Evolutionary conservation across 306 rosid species (phyloP), one percentile per base, ranked within the genome.

Genomic region (Arachis hypogaea): DNA sequence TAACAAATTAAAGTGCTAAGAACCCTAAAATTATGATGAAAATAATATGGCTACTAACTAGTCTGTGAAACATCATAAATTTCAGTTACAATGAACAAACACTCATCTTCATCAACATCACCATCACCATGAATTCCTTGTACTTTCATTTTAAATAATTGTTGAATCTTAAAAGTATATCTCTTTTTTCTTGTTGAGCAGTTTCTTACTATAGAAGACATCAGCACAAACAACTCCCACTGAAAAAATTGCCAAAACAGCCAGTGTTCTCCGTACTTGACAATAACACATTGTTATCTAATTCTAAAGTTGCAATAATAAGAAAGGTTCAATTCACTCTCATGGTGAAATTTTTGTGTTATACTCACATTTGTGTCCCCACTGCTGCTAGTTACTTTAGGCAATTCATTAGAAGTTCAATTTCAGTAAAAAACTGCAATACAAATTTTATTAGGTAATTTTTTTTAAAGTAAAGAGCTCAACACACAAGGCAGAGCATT

Each of bases 191-290:
- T 72, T 77, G n/a, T 62, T 77, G 67, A 29, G 52, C 42, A 76
- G 11, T 71, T 77, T 71, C 66, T 76, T 81, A 14, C 58, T 72
- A 82, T 82, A 82, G 6, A 77, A 66, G 43, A 73, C 79, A 73
- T 76, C 79, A 38, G 40, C 79, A 54, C 43, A 79, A 67, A 64
- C 72, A 54, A 69, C 85, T 72, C 79, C 82, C 14, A 73, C 72
- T 5, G 72, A 81, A 36, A 66, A 66, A 59, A 76, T 6, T 36
- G 60, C 78, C 71, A 76, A 66, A 10, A 76, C 28, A 52, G 29
- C 46, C 33, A 43, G 47, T 44, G 71, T 71, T 28, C 12, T 70
- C 75, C 76, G 85, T 41, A 30, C 18, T 58, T 42, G 64, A 36
- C 59, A 41, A 59, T 59, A 29, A 10, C 44, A 66, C 56, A 72